These are phyloP conservation scores for Cystobasidium sp. DNA, from an alignment of 1,284 basidiomycete species.

Conservation along the genomic window DNA sequence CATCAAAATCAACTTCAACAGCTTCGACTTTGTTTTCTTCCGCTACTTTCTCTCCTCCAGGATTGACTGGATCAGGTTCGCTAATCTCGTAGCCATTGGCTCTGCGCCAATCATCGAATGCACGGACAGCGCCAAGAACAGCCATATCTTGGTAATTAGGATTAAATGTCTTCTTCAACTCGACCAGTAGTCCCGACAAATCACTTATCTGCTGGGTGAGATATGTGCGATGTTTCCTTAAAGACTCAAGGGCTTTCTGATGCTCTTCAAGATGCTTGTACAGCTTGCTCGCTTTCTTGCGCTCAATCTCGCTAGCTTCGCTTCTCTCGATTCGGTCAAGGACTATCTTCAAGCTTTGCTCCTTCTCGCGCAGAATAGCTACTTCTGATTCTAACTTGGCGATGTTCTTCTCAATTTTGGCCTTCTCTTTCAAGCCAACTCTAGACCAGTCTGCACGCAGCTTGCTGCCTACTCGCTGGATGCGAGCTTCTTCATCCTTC, in stretches of 20 bases:
- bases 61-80: slow-evolving; percentile 54
- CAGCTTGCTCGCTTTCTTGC: slow-evolving; percentile 75
- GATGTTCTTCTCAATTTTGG: slow-evolving; percentile 69
- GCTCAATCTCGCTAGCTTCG: slow-evolving; percentile 53
- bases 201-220: slow-evolving; percentile 74
- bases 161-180: slow-evolving; percentile 80
- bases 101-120: slow-evolving; percentile 76
- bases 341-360: slow-evolving; percentile 65
- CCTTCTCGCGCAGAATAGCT: slow-evolving; percentile 61
- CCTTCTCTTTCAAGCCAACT: slow-evolving; percentile 84
- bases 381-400: slow-evolving; percentile 61
- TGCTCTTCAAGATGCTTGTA: slow-evolving; percentile 77
- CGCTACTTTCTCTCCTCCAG: slow-evolving; percentile 63
- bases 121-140: slow-evolving; percentile 91
- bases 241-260: slow-evolving; percentile 72
- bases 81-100: slow-evolving; percentile 55
- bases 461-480: slow-evolving; percentile 75
- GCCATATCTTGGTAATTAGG: slow-evolving; percentile 99
- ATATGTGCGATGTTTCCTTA: slow-evolving; percentile 72
- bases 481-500: slow-evolving; percentile 71
- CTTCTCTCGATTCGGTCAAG: slow-evolving; percentile 51
- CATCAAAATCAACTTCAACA: slow-evolving; percentile 53
- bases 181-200: slow-evolving; percentile 81
- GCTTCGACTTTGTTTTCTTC: slow-evolving; percentile 59
- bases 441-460: slow-evolving; percentile 85